phyloP scores from a whole-genome alignment of 805 yeast genomes.

The Yamadazyma scolyti region DNA sequence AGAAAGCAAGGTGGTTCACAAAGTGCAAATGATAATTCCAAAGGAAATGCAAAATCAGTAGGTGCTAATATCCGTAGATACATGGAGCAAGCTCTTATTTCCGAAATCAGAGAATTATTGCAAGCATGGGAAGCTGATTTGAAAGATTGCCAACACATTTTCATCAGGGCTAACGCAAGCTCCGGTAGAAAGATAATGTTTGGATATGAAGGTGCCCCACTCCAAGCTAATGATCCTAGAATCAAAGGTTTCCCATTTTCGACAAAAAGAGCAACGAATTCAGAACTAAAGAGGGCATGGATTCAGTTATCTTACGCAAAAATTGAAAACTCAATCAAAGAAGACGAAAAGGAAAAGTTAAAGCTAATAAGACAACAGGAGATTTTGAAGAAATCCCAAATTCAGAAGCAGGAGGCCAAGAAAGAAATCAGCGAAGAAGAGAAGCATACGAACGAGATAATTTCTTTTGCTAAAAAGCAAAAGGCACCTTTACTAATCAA shows the following conservation, averaged over 20 bases:
- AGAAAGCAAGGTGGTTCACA: slow-evolving; percentile 98
- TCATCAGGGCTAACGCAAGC: slow-evolving; percentile 76
- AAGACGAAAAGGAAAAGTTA: slow-evolving; percentile 26
- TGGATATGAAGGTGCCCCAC: slow-evolving; percentile 60
- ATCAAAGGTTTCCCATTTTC: slow-evolving; percentile 80
- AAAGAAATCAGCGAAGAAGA: slow-evolving; percentile 32
- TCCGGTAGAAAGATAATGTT: slow-evolving; percentile 60
- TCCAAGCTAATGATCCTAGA: slow-evolving; percentile 54
- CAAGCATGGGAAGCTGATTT: slow-evolving; percentile 61
- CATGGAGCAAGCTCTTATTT: slow-evolving; percentile 78
- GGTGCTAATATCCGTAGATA: slow-evolving; percentile 88
- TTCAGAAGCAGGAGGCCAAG: slow-evolving; percentile 8
- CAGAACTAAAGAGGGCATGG: slow-evolving; percentile 85
- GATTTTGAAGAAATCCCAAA: slow-evolving; percentile 10
- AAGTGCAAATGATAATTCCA: slow-evolving; percentile 84
- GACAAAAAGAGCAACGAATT: slow-evolving; percentile 79
- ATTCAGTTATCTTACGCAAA: slow-evolving; percentile 61
- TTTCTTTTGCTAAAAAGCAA: slow-evolving; percentile 61
- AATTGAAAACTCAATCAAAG: slow-evolving; percentile 52
- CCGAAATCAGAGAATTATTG: slow-evolving; percentile 72
- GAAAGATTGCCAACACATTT: slow-evolving; percentile 63
- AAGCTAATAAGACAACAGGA: slow-evolving; percentile 17
- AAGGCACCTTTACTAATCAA: slow-evolving; percentile 70
- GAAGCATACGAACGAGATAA: slow-evolving; percentile 53
- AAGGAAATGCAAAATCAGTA: slow-evolving; percentile 95